Conservation (phyloP, 2,329 filamentous ascomycete species). For the Pseudopyricularia javanii region DNA sequence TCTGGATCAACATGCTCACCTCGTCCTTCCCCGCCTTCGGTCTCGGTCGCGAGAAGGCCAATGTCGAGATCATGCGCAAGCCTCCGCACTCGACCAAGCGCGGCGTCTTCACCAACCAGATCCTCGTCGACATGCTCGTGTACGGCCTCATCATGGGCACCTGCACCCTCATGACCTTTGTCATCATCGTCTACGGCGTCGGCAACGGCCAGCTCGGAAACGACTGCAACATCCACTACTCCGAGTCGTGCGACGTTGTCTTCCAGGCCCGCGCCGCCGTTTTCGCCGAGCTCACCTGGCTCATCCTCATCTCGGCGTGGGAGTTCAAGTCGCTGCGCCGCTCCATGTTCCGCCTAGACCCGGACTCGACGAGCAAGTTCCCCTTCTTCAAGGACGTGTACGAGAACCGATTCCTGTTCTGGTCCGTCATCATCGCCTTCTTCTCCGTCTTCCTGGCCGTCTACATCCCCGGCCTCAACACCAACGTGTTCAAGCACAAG, state of each 20-base stretch:
- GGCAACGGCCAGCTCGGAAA: constrained; percentile 42
- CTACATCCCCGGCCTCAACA: constrained; percentile 64
- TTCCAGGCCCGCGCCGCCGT: constrained; percentile 61
- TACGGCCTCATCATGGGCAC: constrained; percentile 70
- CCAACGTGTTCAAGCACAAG: constrained; percentile 59
- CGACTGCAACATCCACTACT: constrained; percentile 51
- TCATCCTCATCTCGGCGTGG: constrained; percentile 64
- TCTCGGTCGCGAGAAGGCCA: constrained; percentile 66
- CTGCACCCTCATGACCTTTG: constrained; percentile 53
- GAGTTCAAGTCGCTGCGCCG: constrained; percentile 64
- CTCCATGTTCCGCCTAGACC: constrained; percentile 57
- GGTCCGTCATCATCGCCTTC: constrained; percentile 47
- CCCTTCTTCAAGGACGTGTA: constrained; percentile 51
- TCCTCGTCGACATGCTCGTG: constrained; percentile 67
- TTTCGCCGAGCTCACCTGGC: constrained; percentile 63
- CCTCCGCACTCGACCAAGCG: constrained; percentile 57
- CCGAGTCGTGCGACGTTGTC: constrained; percentile 42
- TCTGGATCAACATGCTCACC: constrained; percentile 93
- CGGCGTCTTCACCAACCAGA: constrained; percentile 67
- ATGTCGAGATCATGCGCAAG: constrained; percentile 65
- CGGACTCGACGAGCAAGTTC: constrained; percentile 34
- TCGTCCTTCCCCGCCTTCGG: constrained; percentile 82
- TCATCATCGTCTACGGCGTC: constrained; percentile 48
- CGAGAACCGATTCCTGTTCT: constrained; percentile 59
- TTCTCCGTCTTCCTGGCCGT: constrained; percentile 54